phyloP scores from a whole-genome alignment of 768 basidiomycete species.

The Sporobolomyces pararoseus region DNA sequence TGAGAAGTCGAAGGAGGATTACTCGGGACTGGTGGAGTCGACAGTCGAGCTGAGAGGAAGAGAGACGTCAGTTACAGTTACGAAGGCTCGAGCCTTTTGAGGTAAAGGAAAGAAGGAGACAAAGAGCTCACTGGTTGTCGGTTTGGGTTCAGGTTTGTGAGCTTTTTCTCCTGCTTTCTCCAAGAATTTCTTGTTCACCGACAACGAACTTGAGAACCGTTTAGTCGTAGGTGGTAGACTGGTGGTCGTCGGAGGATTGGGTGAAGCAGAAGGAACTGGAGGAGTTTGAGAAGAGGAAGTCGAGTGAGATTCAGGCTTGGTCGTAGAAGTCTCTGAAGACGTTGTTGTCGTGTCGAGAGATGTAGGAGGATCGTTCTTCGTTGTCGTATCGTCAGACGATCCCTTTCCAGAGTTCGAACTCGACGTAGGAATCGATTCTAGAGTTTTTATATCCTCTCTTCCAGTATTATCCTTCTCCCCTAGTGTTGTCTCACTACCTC shows the following conservation, averaged over 20 bases:
- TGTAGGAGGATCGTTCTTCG: too few species aligned
- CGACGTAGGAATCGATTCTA: background rate
- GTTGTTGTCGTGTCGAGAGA: background rate
- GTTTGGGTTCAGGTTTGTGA: constrained; percentile 35
- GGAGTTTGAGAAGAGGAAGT: background rate
- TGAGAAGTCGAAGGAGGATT: constrained; percentile 27
- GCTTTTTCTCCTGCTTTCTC: constrained; percentile 71
- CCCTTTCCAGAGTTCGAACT: too few species aligned
- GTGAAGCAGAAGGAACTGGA: background rate
- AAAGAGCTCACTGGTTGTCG: background rate
- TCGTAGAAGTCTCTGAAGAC: background rate
- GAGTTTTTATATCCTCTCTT: too few species aligned
- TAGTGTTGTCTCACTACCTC: too few species aligned
- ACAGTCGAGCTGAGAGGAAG: constrained; percentile 18
- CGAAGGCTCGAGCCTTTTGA: too few species aligned
- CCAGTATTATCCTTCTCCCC: too few species aligned
- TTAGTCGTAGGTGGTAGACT: constrained; percentile 40
- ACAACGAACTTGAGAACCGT: constrained; percentile 83
- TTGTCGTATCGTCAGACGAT: too few species aligned
- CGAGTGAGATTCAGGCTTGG: background rate
- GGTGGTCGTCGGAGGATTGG: background rate
- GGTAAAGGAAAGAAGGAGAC: background rate
- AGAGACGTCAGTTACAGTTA: background rate
- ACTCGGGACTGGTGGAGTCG: constrained; percentile 13
- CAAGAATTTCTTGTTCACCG: constrained; percentile 94